Evolutionary conservation across 2,329 filamentous ascomycete species (phyloP), one percentile per base, ranked within the genome.

Genomic region (Talaromyces sp.): DNA sequence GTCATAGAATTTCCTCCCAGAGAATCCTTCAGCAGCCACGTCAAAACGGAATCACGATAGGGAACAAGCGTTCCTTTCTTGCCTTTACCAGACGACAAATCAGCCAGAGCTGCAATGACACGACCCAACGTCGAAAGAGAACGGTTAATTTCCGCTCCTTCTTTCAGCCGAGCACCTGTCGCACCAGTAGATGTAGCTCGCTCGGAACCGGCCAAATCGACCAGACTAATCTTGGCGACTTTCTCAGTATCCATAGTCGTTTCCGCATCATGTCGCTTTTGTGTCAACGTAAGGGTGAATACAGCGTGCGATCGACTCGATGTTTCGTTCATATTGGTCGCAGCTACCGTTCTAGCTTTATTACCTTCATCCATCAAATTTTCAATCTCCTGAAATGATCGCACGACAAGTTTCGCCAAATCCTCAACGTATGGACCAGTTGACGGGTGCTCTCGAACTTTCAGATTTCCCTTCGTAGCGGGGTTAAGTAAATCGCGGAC

Each of bases 281-380:
- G 94, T 0, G 91, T 96, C 48, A 99, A 80, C 69, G 93, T 97
- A 56, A 99, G 80, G 19, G 95, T 99, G 72, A 99, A 99, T 53
- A 99, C 95, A 40, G 94, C 94, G 74, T 99, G 94, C 71, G 93
- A 97, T 80, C 94, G 88, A 83, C 91, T 96, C 60, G 91, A 97
- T 0, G 95, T 99, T 75, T 97, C 94, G 80, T 99, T 99, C 94
- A 99, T 99, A 82, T 97, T 99, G 39, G 94, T 99, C 7, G 94
- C 94, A 2, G 94, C 94, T 39, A 99, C 94, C 0, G 94, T 99
- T 80, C 94, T 84, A 35, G 94, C 94, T 77, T 99, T 99, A 80
- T 99, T 99, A 68, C 94, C 94, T 76, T 97, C 93, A 70, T 99
- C 94, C 94, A 99, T 99, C 67, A 99, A 78, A 70, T 97, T 87